Evolutionary conservation across 2,329 filamentous ascomycete species (phyloP).

Genomic region (Epichloe gansuensis): DNA sequence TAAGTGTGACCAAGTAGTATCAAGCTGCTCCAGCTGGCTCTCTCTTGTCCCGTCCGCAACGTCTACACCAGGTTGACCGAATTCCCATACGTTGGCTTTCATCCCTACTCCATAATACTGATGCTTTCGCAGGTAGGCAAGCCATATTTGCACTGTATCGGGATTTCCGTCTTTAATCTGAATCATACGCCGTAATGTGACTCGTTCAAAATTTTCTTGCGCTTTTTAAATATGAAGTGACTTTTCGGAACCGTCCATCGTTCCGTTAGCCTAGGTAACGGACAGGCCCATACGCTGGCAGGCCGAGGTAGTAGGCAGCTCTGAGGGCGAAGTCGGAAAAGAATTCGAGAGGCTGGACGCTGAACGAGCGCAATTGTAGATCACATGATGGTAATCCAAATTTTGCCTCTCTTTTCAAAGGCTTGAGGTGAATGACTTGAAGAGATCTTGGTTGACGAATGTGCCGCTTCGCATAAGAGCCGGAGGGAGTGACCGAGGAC

Average conservation of each 20-base stretch:
- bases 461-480: neutral
- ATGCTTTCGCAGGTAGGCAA: slow-evolving; percentile 84
- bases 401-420: slow-evolving; percentile 61
- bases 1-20: slow-evolving; percentile 43
- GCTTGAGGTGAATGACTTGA: slow-evolving; percentile 75
- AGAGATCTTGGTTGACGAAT: slow-evolving; percentile 63
- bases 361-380: slow-evolving; percentile 87
- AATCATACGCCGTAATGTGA: slow-evolving; percentile 74
- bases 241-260: slow-evolving; percentile 86
- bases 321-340: slow-evolving; percentile 90
- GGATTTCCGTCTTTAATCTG: slow-evolving; percentile 88
- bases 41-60: slow-evolving; percentile 15
- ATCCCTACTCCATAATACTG: slow-evolving; percentile 94
- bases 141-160: slow-evolving; percentile 80
- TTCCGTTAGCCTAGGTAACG: slow-evolving; percentile 76
- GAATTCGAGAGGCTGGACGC: slow-evolving; percentile 79
- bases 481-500: neutral
- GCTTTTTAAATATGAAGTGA: slow-evolving; percentile 91
- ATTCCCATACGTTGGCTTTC: slow-evolving; percentile 97
- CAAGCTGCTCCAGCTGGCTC: slow-evolving; percentile 22
- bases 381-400: slow-evolving; percentile 78
- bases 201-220: slow-evolving; percentile 94
- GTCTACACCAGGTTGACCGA: slow-evolving; percentile 50
- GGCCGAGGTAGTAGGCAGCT: slow-evolving; percentile 83
- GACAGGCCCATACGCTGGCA: slow-evolving; percentile 75